Evolutionary conservation across 306 rosid species (phyloP).

Genomic region (Acmispon strigosus): DNA sequence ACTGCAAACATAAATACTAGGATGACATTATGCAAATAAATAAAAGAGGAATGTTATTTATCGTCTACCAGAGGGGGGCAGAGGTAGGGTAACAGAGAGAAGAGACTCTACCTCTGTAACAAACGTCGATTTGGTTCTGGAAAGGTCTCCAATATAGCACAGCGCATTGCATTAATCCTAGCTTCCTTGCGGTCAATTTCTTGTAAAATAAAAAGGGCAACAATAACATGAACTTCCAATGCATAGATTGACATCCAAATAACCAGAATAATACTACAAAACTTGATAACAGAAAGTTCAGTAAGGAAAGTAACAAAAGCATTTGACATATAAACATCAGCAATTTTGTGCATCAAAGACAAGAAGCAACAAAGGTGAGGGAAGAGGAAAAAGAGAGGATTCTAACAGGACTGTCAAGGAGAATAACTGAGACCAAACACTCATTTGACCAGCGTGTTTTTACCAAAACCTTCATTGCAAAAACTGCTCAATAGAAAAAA

Average conservation of each 20-base stretch:
- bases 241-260: neutral
- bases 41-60: neutral
- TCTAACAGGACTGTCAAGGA: neutral
- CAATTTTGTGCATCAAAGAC: neutral
- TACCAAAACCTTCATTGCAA: neutral
- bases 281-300: neutral
- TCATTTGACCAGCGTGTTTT: neutral
- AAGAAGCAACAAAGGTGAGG: neutral
- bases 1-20: slow-evolving; percentile 1
- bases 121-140: slow-evolving; percentile 97
- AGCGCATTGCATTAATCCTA: slow-evolving; percentile 78
- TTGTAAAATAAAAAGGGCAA: slow-evolving; percentile 27
- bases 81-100: neutral
- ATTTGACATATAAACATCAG: neutral
- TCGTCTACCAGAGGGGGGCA: neutral
- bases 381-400: neutral
- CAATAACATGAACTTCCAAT: slow-evolving; percentile 3
- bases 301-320: neutral
- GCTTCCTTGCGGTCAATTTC: slow-evolving; percentile 94
- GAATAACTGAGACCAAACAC: neutral
- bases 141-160: slow-evolving; percentile 84
- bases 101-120: slow-evolving; percentile 70
- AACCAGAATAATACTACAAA: slow-evolving; percentile 7
- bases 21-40: neutral
- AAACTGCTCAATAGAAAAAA: too few species aligned